Base-by-base conservation (phyloP, 768 basidiomycete genomes). In the Termitomyces sp. region DNA sequence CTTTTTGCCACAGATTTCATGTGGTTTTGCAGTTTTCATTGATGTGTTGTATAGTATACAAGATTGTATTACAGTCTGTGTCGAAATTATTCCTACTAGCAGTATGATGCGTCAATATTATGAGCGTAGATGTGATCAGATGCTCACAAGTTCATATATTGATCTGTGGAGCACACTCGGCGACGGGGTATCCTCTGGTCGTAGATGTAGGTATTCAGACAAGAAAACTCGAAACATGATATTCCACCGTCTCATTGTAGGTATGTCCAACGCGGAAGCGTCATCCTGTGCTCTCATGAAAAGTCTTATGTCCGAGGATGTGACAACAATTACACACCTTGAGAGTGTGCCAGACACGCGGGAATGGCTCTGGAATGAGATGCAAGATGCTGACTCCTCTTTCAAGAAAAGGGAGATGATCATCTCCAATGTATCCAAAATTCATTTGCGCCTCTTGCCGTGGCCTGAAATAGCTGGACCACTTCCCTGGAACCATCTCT, bases 201-300 rank as follows among this genome's bases (percentile, higher is more conserved):
- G 78, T 51, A 93, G 72, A 59, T 89, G 83, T 2, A 98, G 81
- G 73, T 98, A 99, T 75, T 98, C 97, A 1, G 90, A 81, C 67
- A 94, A 83, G 70, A 98, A 95, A 0, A 97, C 84, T 37, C 96
- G 81, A 43, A 98, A 70, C 56, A 99, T 82, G 36, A 96, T 76
- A 70, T 91, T 92, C 97, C 97, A 98, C 29, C 91, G 81, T 50
- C 87, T 84, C 82, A 98, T 84, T 0, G 94, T 96, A 8, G 89
- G 83, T 49, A 92, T 75, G 68, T 98, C 89, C 48, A 98, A 78
- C 1, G 89, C 93, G 25, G 86, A 83, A 8, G 88, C 94, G 73
- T 98, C 92, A 72, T 99, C 97, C 95, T 97, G 59, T 20, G 15
- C 42, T n/a, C 32, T 14, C 15, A 32, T 46, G 15, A 20, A 57